Base-by-base conservation (phyloP, 1,139 yeast genomes). In the Candida sp. region DNA sequence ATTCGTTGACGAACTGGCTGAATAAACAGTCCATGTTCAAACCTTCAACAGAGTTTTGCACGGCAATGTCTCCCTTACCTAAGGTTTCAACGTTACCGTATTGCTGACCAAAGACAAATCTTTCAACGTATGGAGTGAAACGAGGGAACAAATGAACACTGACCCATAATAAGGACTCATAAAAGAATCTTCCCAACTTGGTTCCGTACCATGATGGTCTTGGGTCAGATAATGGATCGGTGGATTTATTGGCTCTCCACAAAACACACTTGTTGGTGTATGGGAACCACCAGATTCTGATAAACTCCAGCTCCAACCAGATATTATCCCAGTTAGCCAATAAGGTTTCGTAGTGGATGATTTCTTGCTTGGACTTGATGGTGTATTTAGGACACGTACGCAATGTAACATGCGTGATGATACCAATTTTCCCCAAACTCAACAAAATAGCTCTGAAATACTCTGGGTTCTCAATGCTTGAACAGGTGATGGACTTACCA, bases 211-310 rank as follows among this genome's bases (percentile, higher is more conserved):
- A 92, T 37, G 96, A 85, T 34, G 78, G 78, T 60, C 90, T 78
- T 39, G 94, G 91, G 2, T 71, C 77, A n/a, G 89, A 80, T 44
- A 85, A 71, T 1, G 87, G 81, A 42, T 87, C 90, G 28, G 74
- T 73, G 2, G 86, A 75, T 65, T 90, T 90, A 42, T 84, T 76
- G 31, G 96, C 98, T 63, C 96, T 83, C 98, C 98, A 94, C 48
- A 92, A 74, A 34, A 92, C 86, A 73, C 97, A 90, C 61, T 87
- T 87, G 50, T 83, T 83, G 25, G 96, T 80, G 67, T 94, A 94
- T 1, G 99, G 99, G 69, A 90, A 94, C 98, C 99, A 94, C 98
- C 98, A 94, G 47, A 92, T 83, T 57, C 98, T 82, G 43, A 91
- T 87, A 62, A 86, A 94, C 70, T 94, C 99, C n/a, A 93, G 81